Conservation (phyloP, 768 basidiomycete species). For the Tremella mesenterica region DNA sequence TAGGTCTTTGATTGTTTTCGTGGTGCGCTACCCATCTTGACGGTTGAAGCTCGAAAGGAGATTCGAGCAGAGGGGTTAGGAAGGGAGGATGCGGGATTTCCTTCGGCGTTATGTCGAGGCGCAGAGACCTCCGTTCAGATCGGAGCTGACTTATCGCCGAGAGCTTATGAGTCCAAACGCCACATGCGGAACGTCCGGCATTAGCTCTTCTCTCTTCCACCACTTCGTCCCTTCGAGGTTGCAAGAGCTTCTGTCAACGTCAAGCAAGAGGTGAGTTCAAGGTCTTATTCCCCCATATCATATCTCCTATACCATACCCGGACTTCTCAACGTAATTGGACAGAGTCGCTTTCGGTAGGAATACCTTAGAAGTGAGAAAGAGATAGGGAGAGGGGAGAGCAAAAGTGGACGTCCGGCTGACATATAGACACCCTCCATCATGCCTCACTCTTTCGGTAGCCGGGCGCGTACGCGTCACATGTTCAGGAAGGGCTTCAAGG, state of each 20-base stretch:
- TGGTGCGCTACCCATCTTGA: conserved; percentile 40
- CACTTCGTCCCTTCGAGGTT: too few relatives aligned
- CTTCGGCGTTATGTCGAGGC: too few relatives aligned
- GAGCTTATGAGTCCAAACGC: too few relatives aligned
- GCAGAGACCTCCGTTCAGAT: too few relatives aligned
- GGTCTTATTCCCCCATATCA: too few relatives aligned
- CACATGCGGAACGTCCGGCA: too few relatives aligned
- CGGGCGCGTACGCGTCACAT: conserved; percentile 99
- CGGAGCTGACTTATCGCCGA: too few relatives aligned
- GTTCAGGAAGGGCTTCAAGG: conserved; percentile 99
- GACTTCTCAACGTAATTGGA: neutral
- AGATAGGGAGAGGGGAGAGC: neutral
- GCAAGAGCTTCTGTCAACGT: too few relatives aligned
- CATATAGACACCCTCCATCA: conserved; percentile 43
- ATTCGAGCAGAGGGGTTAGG: neutral
- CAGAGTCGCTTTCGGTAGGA: neutral
- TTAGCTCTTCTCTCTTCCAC: too few relatives aligned
- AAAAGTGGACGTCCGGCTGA: neutral
- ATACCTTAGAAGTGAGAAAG: neutral
- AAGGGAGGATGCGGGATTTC: neutral
- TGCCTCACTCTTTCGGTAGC: conserved; percentile 99
- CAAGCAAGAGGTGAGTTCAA: neutral
- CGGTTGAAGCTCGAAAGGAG: conserved; percentile 12
- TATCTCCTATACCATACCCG: neutral
- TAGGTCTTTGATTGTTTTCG: conserved; percentile 52